These are phyloP conservation scores for Penicillium capsulatum DNA, from an alignment of 2,329 filamentous ascomycete genomes.

Conservation along the genomic window DNA sequence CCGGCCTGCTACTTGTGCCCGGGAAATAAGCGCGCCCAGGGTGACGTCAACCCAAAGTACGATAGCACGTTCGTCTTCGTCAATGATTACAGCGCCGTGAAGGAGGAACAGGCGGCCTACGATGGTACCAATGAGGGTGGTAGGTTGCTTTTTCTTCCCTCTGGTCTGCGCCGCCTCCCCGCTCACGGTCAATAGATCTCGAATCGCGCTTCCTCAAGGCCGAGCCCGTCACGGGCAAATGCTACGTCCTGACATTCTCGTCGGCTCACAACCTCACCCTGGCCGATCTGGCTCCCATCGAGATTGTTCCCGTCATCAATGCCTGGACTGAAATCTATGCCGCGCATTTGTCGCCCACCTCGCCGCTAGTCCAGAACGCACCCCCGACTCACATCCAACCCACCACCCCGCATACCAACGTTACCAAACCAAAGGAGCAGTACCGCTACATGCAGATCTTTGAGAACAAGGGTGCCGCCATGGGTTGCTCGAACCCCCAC, in stretches of 20 bases:
- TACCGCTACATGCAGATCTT: slow-evolving; percentile 99
- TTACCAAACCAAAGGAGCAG: slow-evolving; percentile 62
- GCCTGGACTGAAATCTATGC: slow-evolving; percentile 92
- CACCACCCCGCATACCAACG: slow-evolving; percentile 42
- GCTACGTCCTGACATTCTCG: slow-evolving; percentile 95
- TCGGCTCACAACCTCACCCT: slow-evolving; percentile 86
- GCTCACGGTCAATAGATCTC: slow-evolving; percentile 51
- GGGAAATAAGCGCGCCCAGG: slow-evolving; percentile 80
- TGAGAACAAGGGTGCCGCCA: slow-evolving; percentile 95
- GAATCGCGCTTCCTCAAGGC: slow-evolving; percentile 74
- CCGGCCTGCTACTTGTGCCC: slow-evolving; percentile 93
- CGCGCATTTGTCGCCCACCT: slow-evolving; percentile 69
- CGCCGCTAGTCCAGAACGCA: slow-evolving; percentile 55
- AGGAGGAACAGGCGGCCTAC: slow-evolving; percentile 86
- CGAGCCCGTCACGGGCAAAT: slow-evolving; percentile 85
- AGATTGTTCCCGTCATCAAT: slow-evolving; percentile 78
- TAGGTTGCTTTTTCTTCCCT: slow-evolving; percentile 26
- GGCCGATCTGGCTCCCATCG: slow-evolving; percentile 72
- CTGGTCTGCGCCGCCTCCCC: not conserved
- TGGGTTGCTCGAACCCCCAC: slow-evolving; percentile 98
- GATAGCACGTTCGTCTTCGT: slow-evolving; percentile 87
- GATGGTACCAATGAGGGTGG: slow-evolving; percentile 49
- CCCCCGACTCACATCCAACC: slow-evolving; percentile 47
- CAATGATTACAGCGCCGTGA: slow-evolving; percentile 96
- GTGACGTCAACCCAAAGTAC: slow-evolving; percentile 82